Base-by-base conservation (phyloP, 192 early-diverging fungal species). In the Podila horticola region DNA sequence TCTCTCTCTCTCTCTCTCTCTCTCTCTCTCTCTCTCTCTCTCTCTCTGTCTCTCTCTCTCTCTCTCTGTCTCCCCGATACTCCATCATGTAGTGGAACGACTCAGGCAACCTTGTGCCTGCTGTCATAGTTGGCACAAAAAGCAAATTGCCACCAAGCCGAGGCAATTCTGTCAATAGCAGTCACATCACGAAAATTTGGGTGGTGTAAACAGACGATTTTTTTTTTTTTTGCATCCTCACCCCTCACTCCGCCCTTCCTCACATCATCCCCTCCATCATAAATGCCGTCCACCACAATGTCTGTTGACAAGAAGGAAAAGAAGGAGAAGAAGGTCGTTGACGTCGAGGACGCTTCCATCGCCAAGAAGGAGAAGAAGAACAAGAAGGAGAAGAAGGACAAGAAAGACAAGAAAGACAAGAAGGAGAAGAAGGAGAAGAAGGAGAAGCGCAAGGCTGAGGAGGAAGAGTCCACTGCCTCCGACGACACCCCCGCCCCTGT, bases 321-420 rank as follows among this genome's bases (percentile, higher is more conserved):
- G 52, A 75, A 75, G 66, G 73, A 74, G 4, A 74, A 69, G 41
- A 75, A 75, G 62, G 74, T 55, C 52, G 52, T 55, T 9, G 52
- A 55, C 13, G 52, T 17, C n/a, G 52, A 55, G 52, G 52, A 55
- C 11, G 22, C 52, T 9, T 55, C 52, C 24, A 5, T 55, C n/a
- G 17, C 67, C 12, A 67, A 72, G 62, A 75, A 75, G 67, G 67
- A 69, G 1, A 74, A 74, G 64, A 74, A 74, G 64, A 64, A 72
- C 52, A 66, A 67, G 64, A 67, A 75, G 49, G 62, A 75, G 0
- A 75, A 68, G 67, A 64, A 75, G 62, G 62, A 75, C 30, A 63
- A 74, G 59, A 73, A 74, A 62, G 66, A 82, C 17, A 71, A 86
- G 69, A 87, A 87, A 41, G 67, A 73, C 15, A 71, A 81, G 71